These are phyloP conservation scores for Filobasidium uniguttulatum DNA, from an alignment of 1,284 basidiomycete genomes.

Conservation along the genomic window DNA sequence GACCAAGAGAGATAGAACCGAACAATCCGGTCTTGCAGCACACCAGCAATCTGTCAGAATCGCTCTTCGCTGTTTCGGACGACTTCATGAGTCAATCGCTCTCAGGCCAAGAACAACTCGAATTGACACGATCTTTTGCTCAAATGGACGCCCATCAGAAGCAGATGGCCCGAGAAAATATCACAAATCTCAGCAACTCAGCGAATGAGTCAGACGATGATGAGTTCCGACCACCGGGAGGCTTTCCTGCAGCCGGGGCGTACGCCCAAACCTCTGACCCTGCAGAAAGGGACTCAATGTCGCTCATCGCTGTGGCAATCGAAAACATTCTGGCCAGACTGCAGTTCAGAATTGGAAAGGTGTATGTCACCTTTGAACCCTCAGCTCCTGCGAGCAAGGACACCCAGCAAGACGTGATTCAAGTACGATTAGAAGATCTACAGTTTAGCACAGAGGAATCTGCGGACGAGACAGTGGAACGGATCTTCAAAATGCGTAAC, in stretches of 20 bases:
- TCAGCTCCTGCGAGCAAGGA: too few relatives aligned
- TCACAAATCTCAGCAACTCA: too few relatives aligned
- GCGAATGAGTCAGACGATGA: slow-evolving; percentile 30
- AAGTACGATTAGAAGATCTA: too few relatives aligned
- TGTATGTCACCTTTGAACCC: too few relatives aligned
- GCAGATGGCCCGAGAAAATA: too few relatives aligned
- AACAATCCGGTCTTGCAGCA: too few relatives aligned
- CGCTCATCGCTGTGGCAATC: slow-evolving; percentile 57
- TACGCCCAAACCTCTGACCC: not conserved
- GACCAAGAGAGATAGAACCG: slow-evolving; percentile 47
- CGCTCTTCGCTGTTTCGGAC: slow-evolving; percentile 35
- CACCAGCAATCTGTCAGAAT: slow-evolving; percentile 62
- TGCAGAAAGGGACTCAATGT: not conserved
- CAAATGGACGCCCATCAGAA: too few relatives aligned
- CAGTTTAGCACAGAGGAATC: too few relatives aligned
- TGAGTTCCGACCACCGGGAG: slow-evolving; percentile 9
- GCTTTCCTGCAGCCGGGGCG: slow-evolving; percentile 11
- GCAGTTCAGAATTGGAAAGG: slow-evolving; percentile 56
- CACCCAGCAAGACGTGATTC: too few relatives aligned
- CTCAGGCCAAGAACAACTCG: slow-evolving; percentile 14
- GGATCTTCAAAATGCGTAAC: too few relatives aligned
- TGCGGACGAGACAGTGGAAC: too few relatives aligned
- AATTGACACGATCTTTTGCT: slow-evolving; percentile 21
- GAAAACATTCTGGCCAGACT: slow-evolving; percentile 71
- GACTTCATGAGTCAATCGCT: slow-evolving; percentile 36